Evolutionary conservation across 2,329 filamentous ascomycete species (phyloP).

Genomic region (Rutstroemia sp.): DNA sequence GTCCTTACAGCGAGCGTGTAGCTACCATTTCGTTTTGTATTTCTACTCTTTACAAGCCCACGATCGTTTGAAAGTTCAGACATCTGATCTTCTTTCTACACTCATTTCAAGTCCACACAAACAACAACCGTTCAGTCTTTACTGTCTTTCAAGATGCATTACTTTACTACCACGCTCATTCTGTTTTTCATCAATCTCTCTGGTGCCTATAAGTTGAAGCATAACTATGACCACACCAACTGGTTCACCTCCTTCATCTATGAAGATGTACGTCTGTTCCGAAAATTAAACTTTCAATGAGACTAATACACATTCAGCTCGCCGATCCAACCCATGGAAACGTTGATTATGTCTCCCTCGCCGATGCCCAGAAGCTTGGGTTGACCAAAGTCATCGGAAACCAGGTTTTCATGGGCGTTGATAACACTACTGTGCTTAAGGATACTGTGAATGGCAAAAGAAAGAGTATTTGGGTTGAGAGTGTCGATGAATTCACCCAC

Average conservation of each 20-base stretch:
- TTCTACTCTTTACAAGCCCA: too few relatives aligned
- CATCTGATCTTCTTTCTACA: not conserved
- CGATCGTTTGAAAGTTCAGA: too few relatives aligned
- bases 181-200: not conserved
- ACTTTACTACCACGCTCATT: not conserved
- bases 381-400: constrained; percentile 49
- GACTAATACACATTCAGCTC: constrained; percentile 5
- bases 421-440: constrained; percentile 17
- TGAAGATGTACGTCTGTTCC: constrained; percentile 9
- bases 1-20: not conserved
- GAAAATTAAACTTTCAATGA: not conserved
- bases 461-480: constrained; percentile 58
- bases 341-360: constrained; percentile 31
- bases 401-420: constrained; percentile 46
- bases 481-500: constrained; percentile 52
- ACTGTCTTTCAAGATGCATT: constrained; percentile 1
- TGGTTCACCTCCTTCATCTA: constrained; percentile 19
- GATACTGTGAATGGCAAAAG: constrained; percentile 34
- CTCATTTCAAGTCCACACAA: not conserved
- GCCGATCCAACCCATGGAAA: constrained; percentile 21
- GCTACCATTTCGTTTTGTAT: not conserved
- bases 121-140: not conserved
- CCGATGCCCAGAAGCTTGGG: constrained; percentile 43
- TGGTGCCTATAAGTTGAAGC: constrained; percentile 12
- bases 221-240: constrained; percentile 18